phyloP scores from a whole-genome alignment of 169 alveolate species.

The Fabrea salina region DNA sequence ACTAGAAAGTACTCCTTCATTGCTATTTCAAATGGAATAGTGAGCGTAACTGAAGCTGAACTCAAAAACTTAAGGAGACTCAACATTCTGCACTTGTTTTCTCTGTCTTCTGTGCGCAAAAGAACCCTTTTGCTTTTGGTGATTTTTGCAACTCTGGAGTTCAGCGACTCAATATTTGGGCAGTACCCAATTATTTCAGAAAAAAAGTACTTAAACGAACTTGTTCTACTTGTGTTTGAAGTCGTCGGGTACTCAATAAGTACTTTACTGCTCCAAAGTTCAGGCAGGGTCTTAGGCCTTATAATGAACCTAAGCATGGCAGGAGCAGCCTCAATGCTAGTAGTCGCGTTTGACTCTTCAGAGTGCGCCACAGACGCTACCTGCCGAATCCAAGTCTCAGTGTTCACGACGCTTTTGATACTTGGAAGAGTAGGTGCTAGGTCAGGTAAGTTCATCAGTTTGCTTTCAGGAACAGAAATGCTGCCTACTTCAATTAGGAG shows the following conservation, averaged over 20 bases:
- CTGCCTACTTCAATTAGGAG: slow-evolving; percentile 2
- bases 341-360: not conserved
- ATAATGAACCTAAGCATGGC: not conserved
- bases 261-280: not conserved
- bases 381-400: not conserved
- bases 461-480: not conserved
- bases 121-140: not conserved
- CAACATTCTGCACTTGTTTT: not conserved
- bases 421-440: not conserved
- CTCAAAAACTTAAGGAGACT: not conserved
- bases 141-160: not conserved
- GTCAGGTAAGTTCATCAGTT: not conserved
- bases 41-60: slow-evolving; percentile 27
- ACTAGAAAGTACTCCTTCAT: not conserved
- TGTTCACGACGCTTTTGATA: not conserved
- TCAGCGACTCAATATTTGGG: not conserved
- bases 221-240: not conserved
- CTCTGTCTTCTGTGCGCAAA: not conserved
- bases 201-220: not conserved
- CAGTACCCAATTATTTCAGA: not conserved
- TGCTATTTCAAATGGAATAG: slow-evolving; percentile 8
- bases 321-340: not conserved
- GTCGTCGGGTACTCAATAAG: not conserved
- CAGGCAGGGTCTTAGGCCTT: not conserved
- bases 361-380: not conserved